Evolutionary conservation across 2,329 filamentous ascomycete species (phyloP), one percentile per base, ranked within the genome.

Genomic region (Alternaria gaisen): DNA sequence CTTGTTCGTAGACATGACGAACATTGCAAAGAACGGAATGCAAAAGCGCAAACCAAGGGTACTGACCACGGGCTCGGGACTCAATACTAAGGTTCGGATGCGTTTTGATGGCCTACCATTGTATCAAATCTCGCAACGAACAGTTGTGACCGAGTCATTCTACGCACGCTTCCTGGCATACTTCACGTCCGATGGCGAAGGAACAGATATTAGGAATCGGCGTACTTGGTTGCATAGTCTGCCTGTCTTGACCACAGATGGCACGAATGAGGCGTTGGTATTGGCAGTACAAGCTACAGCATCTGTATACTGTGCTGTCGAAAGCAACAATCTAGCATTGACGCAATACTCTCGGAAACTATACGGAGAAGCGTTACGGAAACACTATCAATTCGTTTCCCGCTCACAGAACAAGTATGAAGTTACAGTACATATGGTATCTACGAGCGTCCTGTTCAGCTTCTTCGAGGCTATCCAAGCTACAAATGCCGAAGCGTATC

Each of bases 381-480:
- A 56, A 26, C 73, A 77, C 34, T 28, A 66, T 11, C 53, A 51
- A 2, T 14, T 71, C 1, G 32, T 77, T 9, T 57, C 60, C 20
- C 42, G 42, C 4, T 26, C 58, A 6, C 56, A 60, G 38, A 56
- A 60, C 7, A 60, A 44, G 32, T 14, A 58, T 42, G 59, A 64
- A 7, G 44, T 73, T n/a, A 74, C 72, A 0, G 50, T 73, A n/a
- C 72, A 74, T 26, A 73, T 74, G 67, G 62, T 77, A 4, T 77
- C 69, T 4, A 77, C 73, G 8, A 70, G 70, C 11, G 68, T 77
- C 3, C 60, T 76, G 22, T 63, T 76, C 9, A 73, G 71, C 20
- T 63, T 77, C 14, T 76, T 76, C 42, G 74, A 77, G 41, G 69
- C 72, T 5, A 75, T 77, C 71, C 68, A 71, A 20, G 60, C 69